These are phyloP conservation scores for Cladosporium oxysporum DNA, from an alignment of 2,329 filamentous ascomycete genomes.

Conservation along the genomic window DNA sequence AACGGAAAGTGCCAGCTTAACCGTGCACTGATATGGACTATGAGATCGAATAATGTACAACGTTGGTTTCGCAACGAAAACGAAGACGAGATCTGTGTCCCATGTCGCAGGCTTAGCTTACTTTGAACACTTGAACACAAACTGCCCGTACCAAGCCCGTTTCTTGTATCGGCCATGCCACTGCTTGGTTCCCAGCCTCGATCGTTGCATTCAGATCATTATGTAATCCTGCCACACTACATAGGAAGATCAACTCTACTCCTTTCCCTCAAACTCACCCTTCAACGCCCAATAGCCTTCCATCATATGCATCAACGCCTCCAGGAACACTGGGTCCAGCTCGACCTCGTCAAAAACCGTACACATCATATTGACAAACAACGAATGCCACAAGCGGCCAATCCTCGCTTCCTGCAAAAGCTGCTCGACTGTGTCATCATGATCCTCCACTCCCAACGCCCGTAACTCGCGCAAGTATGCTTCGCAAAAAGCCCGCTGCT, in stretches of 20 bases:
- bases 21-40: too few species aligned
- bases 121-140: not conserved
- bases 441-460: not conserved
- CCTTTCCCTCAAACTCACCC: not conserved
- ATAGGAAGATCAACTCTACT: not conserved
- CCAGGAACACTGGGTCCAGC: constrained; percentile 9
- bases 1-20: too few species aligned
- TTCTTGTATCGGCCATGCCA: not conserved
- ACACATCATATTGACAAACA: constrained; percentile 18
- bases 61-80: not conserved
- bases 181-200: not conserved
- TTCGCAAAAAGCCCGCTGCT: constrained; percentile 18
- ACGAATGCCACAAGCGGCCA: constrained; percentile 13
- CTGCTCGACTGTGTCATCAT: constrained; percentile 18
- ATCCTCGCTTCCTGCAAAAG: constrained; percentile 17
- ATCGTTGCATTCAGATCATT: not conserved
- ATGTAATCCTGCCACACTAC: not conserved
- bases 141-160: too few species aligned
- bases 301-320: constrained; percentile 11
- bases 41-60: not conserved
- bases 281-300: constrained; percentile 11
- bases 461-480: constrained; percentile 13
- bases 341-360: constrained; percentile 12
- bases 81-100: not conserved
- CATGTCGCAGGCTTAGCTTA: not conserved